A percentile compares a stretch with the other conserved stretches of the same genome.
Conservation (phyloP, 176 grass and related monocot species). For the Zea luxurians region DNA sequence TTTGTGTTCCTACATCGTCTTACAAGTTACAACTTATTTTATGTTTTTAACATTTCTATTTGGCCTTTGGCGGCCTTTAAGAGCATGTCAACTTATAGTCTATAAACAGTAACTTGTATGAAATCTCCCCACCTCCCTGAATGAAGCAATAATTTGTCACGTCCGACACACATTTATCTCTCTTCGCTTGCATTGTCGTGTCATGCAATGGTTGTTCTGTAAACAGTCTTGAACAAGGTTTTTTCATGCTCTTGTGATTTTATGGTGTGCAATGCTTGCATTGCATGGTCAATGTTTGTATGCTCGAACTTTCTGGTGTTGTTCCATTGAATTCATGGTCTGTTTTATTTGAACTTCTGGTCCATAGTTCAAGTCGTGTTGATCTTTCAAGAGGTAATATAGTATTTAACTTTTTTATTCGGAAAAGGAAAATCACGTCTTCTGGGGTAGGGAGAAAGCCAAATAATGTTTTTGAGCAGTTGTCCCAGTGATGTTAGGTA, state of each 20-base stretch:
- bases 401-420: background rate
- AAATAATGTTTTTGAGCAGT: background rate
- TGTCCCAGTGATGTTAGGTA: background rate
- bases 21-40: no score
- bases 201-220: background rate
- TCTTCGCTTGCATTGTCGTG: no score
- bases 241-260: slow-evolving; percentile 18
- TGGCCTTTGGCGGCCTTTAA: no score
- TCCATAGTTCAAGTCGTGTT: background rate
- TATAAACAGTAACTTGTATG: no score
- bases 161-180: no score
- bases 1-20: no score
- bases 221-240: background rate
- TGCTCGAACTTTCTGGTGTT: background rate
- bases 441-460: background rate
- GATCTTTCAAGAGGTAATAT: background rate
- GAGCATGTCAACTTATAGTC: no score
- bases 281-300: background rate
- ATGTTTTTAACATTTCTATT: no score
- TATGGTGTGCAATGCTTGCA: slow-evolving; percentile 4
- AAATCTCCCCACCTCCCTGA: no score
- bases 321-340: background rate
- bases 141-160: no score
- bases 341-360: slow-evolving; percentile 3
- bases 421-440: background rate